A percentile compares a stretch with the other conserved stretches of the same genome.
Evolutionary conservation across 2,329 filamentous ascomycete species (phyloP).

Genomic region (Apiospora koreana): DNA sequence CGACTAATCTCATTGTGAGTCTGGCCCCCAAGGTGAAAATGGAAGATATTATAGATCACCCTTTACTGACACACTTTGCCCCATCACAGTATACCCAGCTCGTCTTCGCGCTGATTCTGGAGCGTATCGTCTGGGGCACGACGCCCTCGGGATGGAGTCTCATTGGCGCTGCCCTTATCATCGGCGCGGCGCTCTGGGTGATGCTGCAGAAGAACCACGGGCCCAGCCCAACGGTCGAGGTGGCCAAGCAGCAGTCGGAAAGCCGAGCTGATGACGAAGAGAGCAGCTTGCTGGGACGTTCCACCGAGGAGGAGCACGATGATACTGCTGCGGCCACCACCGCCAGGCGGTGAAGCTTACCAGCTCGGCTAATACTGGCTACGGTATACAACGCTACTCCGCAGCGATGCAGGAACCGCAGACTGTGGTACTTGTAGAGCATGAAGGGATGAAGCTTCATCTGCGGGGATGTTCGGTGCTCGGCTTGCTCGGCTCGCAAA

Average conservation of each 20-base stretch:
- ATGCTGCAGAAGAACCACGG: constrained; percentile 40
- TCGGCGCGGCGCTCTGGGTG: constrained; percentile 43
- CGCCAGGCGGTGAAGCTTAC: background rate
- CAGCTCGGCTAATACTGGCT: background rate
- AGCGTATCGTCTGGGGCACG: constrained; percentile 41
- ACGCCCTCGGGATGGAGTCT: constrained; percentile 40
- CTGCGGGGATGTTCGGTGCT: background rate
- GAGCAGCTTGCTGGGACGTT: constrained; percentile 29
- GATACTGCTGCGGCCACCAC: background rate
- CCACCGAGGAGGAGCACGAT: background rate
- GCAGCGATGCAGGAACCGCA: background rate
- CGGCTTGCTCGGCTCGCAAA: background rate
- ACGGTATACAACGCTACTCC: background rate
- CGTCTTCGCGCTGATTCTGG: constrained; percentile 25
- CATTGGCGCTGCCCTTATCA: constrained; percentile 41
- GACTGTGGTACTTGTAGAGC: background rate
- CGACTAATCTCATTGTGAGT: constrained; percentile 37
- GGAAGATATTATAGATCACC: too few relatives aligned
- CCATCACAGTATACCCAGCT: constrained; percentile 32
- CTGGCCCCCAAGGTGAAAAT: too few relatives aligned
- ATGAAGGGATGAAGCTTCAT: background rate
- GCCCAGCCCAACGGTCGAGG: constrained; percentile 23
- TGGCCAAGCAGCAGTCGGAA: background rate
- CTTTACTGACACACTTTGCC: constrained; percentile 3
- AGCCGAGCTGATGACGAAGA: constrained; percentile 34